Conservation (phyloP, 2,329 filamentous ascomycete genomes). For the Elsinoe necatrix region DNA sequence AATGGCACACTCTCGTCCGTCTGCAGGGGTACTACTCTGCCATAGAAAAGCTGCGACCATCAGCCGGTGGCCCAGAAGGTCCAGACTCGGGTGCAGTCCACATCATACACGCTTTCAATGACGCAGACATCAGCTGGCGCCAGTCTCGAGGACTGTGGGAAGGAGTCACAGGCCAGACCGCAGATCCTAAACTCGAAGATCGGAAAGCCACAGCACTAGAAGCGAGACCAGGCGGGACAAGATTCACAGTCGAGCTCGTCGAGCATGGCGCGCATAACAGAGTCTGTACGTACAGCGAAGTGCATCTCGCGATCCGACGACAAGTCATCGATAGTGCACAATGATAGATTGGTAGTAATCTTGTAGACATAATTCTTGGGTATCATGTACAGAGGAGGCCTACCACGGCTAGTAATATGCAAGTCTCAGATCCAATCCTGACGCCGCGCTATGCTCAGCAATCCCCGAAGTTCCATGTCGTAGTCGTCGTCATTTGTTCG, state of each 20-base stretch:
- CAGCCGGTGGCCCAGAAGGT: background rate
- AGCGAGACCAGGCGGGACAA: background rate
- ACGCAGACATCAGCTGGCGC: conserved; percentile 7
- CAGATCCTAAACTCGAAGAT: background rate
- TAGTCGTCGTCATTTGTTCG: background rate
- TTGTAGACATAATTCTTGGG: background rate
- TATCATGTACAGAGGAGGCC: background rate
- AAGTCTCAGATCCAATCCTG: background rate
- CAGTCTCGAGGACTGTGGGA: conserved; percentile 6
- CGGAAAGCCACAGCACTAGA: background rate
- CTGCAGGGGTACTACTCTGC: conserved; percentile 52
- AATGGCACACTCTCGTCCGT: conserved; percentile 65
- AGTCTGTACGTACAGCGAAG: conserved; percentile 11
- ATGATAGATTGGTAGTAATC: background rate
- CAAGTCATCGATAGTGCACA: background rate
- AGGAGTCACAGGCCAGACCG: background rate
- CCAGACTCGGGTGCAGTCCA: background rate
- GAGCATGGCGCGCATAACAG: conserved; percentile 9
- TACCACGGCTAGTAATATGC: background rate
- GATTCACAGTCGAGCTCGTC: conserved; percentile 12
- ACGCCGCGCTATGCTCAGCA: conserved; percentile 3
- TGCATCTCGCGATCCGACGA: conserved; percentile 3
- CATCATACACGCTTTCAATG: conserved; percentile 13
- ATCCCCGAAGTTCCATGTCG: background rate
- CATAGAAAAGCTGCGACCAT: background rate